These are phyloP conservation scores for Stagonosporopsis rhizophila DNA, from an alignment of 2,329 filamentous ascomycete species.

Conservation along the genomic window DNA sequence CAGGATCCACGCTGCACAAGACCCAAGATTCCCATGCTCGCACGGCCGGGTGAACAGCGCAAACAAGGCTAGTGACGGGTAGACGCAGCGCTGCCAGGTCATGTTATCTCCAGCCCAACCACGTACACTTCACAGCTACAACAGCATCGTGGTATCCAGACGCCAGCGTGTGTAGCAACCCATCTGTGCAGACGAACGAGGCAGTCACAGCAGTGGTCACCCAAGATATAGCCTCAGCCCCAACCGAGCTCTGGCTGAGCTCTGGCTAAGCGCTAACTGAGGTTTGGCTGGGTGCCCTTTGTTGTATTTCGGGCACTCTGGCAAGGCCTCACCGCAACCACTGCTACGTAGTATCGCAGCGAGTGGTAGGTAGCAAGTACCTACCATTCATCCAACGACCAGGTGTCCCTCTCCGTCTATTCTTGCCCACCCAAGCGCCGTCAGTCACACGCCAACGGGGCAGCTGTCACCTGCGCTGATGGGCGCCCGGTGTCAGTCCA, in stretches of 20 bases:
- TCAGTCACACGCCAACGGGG: slow-evolving; percentile 10
- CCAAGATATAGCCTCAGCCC: neutral
- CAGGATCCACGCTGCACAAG: slow-evolving; percentile 7
- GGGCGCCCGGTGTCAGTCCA: neutral
- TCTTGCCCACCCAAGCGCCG: slow-evolving; percentile 12
- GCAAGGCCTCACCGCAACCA: neutral
- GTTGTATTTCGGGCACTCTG: neutral
- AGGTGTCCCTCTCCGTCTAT: slow-evolving; percentile 10
- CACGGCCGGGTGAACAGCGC: slow-evolving; percentile 2
- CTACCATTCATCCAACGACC: neutral
- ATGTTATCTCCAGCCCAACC: slow-evolving; percentile 11
- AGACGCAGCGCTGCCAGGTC: slow-evolving; percentile 11
- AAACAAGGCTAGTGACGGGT: slow-evolving; percentile 16
- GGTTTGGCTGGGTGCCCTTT: too few relatives aligned
- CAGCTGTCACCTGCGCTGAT: slow-evolving; percentile 11
- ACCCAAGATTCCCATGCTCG: slow-evolving; percentile 8
- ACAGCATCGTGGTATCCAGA: neutral
- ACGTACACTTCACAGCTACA: neutral
- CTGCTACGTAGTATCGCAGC: neutral
- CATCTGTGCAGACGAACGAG: neutral
- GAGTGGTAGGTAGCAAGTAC: neutral
- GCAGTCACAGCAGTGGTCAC: neutral
- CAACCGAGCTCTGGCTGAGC: neutral
- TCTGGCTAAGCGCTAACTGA: too few relatives aligned
- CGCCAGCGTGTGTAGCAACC: neutral